phyloP scores from a whole-genome alignment of 768 basidiomycete species.

The Tricholoma sp. region DNA sequence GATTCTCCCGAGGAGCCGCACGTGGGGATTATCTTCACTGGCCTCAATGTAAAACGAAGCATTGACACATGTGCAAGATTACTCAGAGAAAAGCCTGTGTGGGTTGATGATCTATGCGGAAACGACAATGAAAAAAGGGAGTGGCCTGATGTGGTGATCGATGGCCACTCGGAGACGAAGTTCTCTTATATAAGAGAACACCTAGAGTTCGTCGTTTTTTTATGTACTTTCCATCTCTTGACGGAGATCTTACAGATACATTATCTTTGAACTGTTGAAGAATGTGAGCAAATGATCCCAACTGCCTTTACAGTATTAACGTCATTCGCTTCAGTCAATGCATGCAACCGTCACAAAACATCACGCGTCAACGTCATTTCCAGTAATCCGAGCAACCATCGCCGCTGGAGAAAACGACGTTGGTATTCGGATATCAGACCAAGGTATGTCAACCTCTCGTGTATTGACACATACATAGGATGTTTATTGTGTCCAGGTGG shows the following conservation, averaged over 20 bases:
- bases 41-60: constrained; percentile 61
- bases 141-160: constrained; percentile 65
- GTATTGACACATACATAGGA: background rate
- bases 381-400: constrained; percentile 72
- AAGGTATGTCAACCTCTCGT: constrained; percentile 43
- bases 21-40: constrained; percentile 84
- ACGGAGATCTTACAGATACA: constrained; percentile 49
- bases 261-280: constrained; percentile 86
- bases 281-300: constrained; percentile 51
- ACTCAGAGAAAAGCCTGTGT: constrained; percentile 43
- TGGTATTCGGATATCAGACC: constrained; percentile 84
- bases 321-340: constrained; percentile 49
- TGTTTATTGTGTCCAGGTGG: constrained; percentile 47
- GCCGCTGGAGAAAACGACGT: constrained; percentile 70
- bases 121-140: constrained; percentile 20
- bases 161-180: constrained; percentile 64
- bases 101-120: constrained; percentile 33
- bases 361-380: constrained; percentile 33
- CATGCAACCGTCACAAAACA: constrained; percentile 59
- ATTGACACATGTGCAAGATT: constrained; percentile 65
- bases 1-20: constrained; percentile 45
- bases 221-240: background rate
- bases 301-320: background rate
- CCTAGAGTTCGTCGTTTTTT: constrained; percentile 53
- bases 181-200: constrained; percentile 88